Percentiles rank a stretch among this genome's conserved stretches.
Evolutionary conservation across 164 flowering plant species (phyloP).

Genomic region (Stephania japonica): DNA sequence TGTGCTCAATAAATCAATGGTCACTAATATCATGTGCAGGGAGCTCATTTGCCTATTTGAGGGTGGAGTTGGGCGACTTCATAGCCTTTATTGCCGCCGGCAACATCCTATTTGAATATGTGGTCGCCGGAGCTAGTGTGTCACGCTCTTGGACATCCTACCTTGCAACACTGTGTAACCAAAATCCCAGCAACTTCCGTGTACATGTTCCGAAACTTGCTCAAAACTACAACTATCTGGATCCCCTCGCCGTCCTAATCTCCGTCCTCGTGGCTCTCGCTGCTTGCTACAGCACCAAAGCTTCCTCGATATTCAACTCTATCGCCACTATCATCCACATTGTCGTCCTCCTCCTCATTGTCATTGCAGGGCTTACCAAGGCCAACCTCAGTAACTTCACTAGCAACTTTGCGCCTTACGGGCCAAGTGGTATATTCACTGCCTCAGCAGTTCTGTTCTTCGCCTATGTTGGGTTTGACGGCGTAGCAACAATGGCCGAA

Average conservation of each 20-base stretch:
- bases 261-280: conserved; percentile 18
- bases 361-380: conserved; percentile 43
- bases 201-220: conserved; percentile 24
- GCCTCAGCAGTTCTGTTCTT: conserved; percentile 63
- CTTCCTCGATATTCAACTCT: conserved; percentile 49
- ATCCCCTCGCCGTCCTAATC: conserved; percentile 53
- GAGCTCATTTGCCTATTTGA: conserved; percentile 67
- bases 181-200: conserved; percentile 33
- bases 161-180: conserved; percentile 56
- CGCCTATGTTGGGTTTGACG: conserved; percentile 60
- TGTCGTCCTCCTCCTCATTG: conserved; percentile 38
- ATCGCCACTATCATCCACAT: conserved; percentile 43
- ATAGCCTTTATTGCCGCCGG: conserved; percentile 73
- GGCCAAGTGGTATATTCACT: conserved; percentile 44
- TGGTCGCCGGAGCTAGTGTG: conserved; percentile 52
- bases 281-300: conserved; percentile 41
- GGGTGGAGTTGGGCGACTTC: conserved; percentile 78
- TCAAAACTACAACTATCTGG: conserved; percentile 41
- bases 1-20: no score
- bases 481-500: conserved; percentile 63
- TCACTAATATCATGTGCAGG: no score
- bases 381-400: conserved; percentile 35
- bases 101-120: conserved; percentile 60
- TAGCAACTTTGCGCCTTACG: conserved; percentile 37
- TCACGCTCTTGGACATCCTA: conserved; percentile 73